Evolutionary conservation across 495 filamentous ascomycete species (phyloP), one percentile per base, ranked within the genome.

Genomic region (Chaetomidium leptoderma): DNA sequence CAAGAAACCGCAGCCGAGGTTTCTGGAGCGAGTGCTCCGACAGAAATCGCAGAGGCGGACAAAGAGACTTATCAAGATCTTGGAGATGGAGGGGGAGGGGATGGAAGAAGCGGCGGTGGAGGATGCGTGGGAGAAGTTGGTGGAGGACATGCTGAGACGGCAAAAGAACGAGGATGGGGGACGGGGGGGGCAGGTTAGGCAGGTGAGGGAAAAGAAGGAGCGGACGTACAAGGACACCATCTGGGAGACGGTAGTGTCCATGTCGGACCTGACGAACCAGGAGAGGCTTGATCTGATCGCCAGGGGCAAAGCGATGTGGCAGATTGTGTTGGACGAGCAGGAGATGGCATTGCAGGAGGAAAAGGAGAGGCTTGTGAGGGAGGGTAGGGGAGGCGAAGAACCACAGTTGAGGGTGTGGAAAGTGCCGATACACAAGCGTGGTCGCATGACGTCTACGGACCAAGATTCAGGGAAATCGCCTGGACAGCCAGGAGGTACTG

Each of bases 1-100:
- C 49, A 79, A 76, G 59, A 91, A 90, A 66, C 87, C 87, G 8
- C 86, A 90, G 63, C 77, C 87, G 6, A 61, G 65, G 30, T 70
- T 70, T 35, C 71, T 92, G 4, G 81, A 78, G 58, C 69, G 78
- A 4, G 72, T 87, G 0, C 67, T 93, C 13, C 68, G 76, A 9
- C 70, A 79, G 30, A 85, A 81, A 51, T 59, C 80, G 17, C 10
- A 60, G 21, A 23, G 63, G 1, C 84, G 85, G 83, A 81, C 85
- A 65, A 19, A 43, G 14, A 57, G 77, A 11, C 65, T 82, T 10
- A 44, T 26, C 10, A 16, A 46, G 46, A 29, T 68, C 23, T 0
- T 55, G 23, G 43, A 57, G 37, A 13, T 65, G 50, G 11, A 43
- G n/a, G 39, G 46, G 14, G 60, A 65, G 19, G 61, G 40, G 2